Percentiles rank a stretch among this genome's conserved stretches.
Conservation (phyloP, 2,329 filamentous ascomycete species). For the Colletotrichum sidae region DNA sequence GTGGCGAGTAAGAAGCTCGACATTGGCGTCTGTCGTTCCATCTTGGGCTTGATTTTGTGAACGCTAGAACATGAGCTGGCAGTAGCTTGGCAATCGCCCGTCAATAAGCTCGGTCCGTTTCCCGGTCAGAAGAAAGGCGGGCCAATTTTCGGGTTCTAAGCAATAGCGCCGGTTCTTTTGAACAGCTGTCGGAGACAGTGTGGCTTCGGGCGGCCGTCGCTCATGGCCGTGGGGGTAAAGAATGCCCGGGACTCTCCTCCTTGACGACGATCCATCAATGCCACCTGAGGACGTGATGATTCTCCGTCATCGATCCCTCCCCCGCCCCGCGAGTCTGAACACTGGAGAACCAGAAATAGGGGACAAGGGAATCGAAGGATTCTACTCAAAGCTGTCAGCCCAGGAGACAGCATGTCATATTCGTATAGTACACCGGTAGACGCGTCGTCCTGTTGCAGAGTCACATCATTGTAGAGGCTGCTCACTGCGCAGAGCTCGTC, state of each 20-base stretch:
- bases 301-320: constrained; percentile 3
- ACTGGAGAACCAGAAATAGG: constrained; percentile 1
- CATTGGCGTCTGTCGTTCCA: constrained; percentile 13
- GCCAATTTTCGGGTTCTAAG: constrained; percentile 23
- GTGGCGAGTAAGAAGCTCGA: constrained; percentile 17
- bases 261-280: constrained; percentile 3
- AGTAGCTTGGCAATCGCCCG: constrained; percentile 6
- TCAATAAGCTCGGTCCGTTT: constrained; percentile 31
- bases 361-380: constrained; percentile 21
- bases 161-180: constrained; percentile 12
- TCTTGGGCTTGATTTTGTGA: constrained; percentile 10
- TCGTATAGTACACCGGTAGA: constrained; percentile 11
- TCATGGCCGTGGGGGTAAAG: constrained; percentile 19
- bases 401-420: constrained; percentile 28
- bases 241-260: background rate
- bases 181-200: constrained; percentile 23
- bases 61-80: constrained; percentile 21
- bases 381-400: constrained; percentile 14
- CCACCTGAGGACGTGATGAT: background rate
- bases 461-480: constrained; percentile 13
- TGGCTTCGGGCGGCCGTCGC: constrained; percentile 25
- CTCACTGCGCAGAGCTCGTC: constrained; percentile 18
- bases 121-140: constrained; percentile 19
- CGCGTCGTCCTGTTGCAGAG: constrained; percentile 21
- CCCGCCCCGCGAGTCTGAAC: background rate